phyloP scores from a whole-genome alignment of 768 basidiomycete genomes.

The Russula dissimulans region DNA sequence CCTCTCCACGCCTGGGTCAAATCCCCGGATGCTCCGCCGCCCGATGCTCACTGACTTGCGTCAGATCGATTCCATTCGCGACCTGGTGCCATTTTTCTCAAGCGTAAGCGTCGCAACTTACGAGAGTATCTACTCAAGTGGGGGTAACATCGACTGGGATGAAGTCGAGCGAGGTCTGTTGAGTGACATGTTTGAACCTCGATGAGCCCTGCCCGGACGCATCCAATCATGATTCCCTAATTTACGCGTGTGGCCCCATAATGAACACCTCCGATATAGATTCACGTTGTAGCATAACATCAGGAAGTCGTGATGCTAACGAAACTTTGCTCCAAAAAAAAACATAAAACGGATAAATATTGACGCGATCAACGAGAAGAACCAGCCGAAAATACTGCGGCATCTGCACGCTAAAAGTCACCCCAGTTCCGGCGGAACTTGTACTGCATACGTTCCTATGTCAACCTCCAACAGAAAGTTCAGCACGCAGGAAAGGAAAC shows the following conservation, averaged over 20 bases:
- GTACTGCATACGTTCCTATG: constrained; percentile 64
- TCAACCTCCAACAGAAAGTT: constrained; percentile 33
- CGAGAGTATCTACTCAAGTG: constrained; percentile 81
- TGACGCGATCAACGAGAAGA: background rate
- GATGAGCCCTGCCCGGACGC: constrained; percentile 26
- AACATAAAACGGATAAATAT: constrained; percentile 4
- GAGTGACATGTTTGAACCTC: constrained; percentile 86
- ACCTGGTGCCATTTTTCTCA: constrained; percentile 86
- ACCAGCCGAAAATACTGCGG: no score
- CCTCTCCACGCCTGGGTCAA: constrained; percentile 23
- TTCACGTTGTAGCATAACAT: constrained; percentile 1
- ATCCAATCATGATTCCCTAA: background rate
- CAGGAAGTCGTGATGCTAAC: background rate
- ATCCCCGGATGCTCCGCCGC: constrained; percentile 49
- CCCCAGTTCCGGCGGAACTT: constrained; percentile 86
- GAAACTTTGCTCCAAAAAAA: background rate
- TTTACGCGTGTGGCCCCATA: background rate
- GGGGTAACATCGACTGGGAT: constrained; percentile 80
- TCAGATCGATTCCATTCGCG: constrained; percentile 75
- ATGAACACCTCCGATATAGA: background rate
- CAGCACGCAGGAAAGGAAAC: constrained; percentile 2
- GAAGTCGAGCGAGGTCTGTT: constrained; percentile 74
- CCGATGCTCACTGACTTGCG: constrained; percentile 62
- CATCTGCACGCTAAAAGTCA: constrained; percentile 35
- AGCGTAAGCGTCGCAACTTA: constrained; percentile 82